These are phyloP conservation scores for Eucalyptus grandis DNA, from an alignment of 345 rosid genomes.

Conservation along the genomic window DNA sequence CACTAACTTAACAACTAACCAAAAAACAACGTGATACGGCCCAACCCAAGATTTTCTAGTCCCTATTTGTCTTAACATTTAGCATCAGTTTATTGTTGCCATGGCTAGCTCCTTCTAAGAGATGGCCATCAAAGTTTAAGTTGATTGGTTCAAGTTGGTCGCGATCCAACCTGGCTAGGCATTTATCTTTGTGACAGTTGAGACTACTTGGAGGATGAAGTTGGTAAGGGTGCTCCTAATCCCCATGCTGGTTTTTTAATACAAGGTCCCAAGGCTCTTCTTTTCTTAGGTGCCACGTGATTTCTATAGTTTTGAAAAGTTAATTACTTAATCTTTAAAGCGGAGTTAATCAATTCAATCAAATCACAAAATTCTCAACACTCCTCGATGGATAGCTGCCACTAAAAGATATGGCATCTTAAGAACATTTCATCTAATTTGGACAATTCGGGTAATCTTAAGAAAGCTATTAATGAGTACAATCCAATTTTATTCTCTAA, in stretches of 20 bases:
- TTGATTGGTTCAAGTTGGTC: constrained; percentile 45
- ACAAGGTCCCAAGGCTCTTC: constrained; percentile 81
- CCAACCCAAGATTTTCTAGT: neutral
- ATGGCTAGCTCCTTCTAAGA: neutral
- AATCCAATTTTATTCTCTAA: neutral
- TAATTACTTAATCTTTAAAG: neutral
- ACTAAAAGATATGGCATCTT: neutral
- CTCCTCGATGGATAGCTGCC: neutral
- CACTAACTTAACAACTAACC: neutral
- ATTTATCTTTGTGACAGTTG: constrained; percentile 22
- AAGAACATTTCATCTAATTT: neutral
- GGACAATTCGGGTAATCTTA: neutral
- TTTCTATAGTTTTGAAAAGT: neutral
- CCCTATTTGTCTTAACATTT: neutral
- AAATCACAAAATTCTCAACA: neutral
- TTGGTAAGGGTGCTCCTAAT: constrained; percentile 50
- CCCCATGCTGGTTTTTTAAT: constrained; percentile 39
- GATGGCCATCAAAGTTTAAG: constrained; percentile 33
- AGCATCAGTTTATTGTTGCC: neutral
- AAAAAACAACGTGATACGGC: neutral
- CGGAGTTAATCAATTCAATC: neutral
- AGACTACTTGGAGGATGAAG: constrained; percentile 28
- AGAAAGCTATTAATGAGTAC: neutral
- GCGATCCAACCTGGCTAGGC: constrained; percentile 50
- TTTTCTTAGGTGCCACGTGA: constrained; percentile 7